Evolutionary conservation across 108 stramenopile species (phyloP), one percentile per base, ranked within the genome.

Genomic region (Fistulifera pelliculosa): DNA sequence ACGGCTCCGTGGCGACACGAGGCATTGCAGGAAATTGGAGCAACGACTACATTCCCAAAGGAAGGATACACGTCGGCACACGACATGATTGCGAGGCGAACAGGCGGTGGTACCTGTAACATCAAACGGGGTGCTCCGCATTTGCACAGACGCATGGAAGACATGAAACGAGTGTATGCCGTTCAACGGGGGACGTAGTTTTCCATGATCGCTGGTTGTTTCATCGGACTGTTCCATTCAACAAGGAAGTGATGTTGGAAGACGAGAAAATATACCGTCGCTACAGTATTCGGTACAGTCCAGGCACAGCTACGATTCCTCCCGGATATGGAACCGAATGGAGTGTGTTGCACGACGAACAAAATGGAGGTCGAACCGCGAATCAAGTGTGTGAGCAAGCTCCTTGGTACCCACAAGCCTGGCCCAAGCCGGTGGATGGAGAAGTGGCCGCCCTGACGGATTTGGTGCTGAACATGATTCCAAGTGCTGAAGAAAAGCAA

Each of bases 131-230:
- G 71, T 0, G 79, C 83, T n/a, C 83, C 83, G 7, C 68, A 83
- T 49, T 47, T 84, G 19, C 71, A 85, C 49, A 43, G 68, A 52
- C 60, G 77, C 22, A 75, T 90, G 66, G 87, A 90, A 66, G 71
- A 76, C 27, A 69, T 74, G 19, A 90, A 81, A 57, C 60, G 81
- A 14, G 49, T 83, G 19, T 90, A 83, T 38, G 65, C 80, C 38
- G 47, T 90, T 1, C 60, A 83, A 65, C 58, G 56, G 52, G 81
- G 8, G 87, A 89, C 45, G 74, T 89, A 3, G 83, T 90, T 39
- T 83, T 90, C 52, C 79, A 83, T 40, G 61, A 60, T 26, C 74
- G 87, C 19, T 90, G 87, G 87, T 39, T 90, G 14, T 90, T 90
- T 60, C 87, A 90, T 65, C 60, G 79, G 2, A 89, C 87, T 2